phyloP scores from a whole-genome alignment of 2,329 filamentous ascomycete genomes.

The Xylaria hypoxylon region DNA sequence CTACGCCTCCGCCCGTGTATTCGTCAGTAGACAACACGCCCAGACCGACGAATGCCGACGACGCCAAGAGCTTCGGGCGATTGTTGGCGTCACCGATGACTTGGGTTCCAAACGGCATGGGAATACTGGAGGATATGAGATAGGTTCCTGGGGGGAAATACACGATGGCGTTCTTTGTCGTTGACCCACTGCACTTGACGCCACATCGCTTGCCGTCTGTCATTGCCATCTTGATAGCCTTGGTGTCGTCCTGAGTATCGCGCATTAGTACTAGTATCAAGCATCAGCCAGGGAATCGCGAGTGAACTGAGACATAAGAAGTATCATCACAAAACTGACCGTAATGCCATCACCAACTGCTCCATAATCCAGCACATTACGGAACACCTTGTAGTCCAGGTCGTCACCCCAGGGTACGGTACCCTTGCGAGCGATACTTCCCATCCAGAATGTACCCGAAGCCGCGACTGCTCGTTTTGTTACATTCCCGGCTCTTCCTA shows the following conservation, averaged over 20 bases:
- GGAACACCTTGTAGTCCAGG: slow-evolving; percentile 11
- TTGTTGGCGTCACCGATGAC: slow-evolving; percentile 15
- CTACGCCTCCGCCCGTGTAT: slow-evolving; percentile 8
- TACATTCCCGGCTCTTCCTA: neutral
- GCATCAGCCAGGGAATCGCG: too few relatives aligned
- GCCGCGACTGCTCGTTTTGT: neutral
- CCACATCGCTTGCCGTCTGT: slow-evolving; percentile 23
- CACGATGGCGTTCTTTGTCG: slow-evolving; percentile 9
- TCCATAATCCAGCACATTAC: slow-evolving; percentile 6
- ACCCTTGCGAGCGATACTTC: slow-evolving; percentile 3
- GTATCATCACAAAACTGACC: too few relatives aligned
- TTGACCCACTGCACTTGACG: slow-evolving; percentile 6
- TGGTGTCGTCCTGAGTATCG: slow-evolving; percentile 16
- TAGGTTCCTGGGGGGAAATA: slow-evolving; percentile 23
- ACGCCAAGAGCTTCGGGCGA: slow-evolving; percentile 10
- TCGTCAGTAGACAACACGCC: slow-evolving; percentile 17
- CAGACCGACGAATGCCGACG: slow-evolving; percentile 5
- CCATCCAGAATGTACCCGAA: slow-evolving; percentile 7
- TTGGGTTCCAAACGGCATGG: slow-evolving; percentile 13
- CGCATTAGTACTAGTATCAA: too few relatives aligned
- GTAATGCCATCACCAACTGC: slow-evolving; percentile 6
- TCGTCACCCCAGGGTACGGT: slow-evolving; percentile 5
- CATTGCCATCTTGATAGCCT: slow-evolving; percentile 14
- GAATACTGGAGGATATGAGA: slow-evolving; percentile 4
- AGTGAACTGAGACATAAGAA: too few relatives aligned